Evolutionary conservation across 371 early-diverging fungal genomes (phyloP), one percentile per base, ranked within the genome.

Genomic region (Dipsacomyces acuminosporus): DNA sequence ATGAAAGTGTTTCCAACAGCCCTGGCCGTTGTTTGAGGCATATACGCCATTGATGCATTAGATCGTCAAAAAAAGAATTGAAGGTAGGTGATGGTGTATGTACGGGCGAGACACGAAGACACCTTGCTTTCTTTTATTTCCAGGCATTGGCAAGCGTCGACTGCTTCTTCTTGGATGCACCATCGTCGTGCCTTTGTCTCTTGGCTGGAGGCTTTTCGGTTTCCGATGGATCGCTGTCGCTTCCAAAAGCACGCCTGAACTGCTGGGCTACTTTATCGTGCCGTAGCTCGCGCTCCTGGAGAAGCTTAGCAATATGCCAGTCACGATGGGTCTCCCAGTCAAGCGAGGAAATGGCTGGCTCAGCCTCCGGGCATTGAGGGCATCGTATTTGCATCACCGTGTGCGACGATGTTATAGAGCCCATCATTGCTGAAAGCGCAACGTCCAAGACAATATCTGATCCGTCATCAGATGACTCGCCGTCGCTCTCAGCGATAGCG

Each of bases 291-390:
- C 76, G 72, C 44, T 77, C 74, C 30, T 74, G 72, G 22, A 79
- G 41, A n/a, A 58, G 48, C 9, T 74, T 56, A 1, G 80, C 80
- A 56, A 79, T 70, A 45, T 79, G 80, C 52, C 66, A 79, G 45
- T 79, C 80, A 3, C 57, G 38, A 36, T 79, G 80, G 15, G 76
- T 73, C 23, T 71, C 78, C 77, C 76, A 74, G 21, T 74, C 77
- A 2, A 41, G 41, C 35, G 72, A 54, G 11, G 71, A 51, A 13
- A 76, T 58, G 0, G 59, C 42, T 13, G 64, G 56, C 2, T 67
- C 63, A 7, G 59, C 46, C 2, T 49, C 53, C 0, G 78, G 67
- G 40, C 78, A 78, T 41, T 72, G 61, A 7, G 72, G 61, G 19
- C 78, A 77, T 15, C 56, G 52, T 22, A 76, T 59, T 41, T 53